Conservation (phyloP, 208 protist genomes). For the Phytomonas sp. region DNA sequence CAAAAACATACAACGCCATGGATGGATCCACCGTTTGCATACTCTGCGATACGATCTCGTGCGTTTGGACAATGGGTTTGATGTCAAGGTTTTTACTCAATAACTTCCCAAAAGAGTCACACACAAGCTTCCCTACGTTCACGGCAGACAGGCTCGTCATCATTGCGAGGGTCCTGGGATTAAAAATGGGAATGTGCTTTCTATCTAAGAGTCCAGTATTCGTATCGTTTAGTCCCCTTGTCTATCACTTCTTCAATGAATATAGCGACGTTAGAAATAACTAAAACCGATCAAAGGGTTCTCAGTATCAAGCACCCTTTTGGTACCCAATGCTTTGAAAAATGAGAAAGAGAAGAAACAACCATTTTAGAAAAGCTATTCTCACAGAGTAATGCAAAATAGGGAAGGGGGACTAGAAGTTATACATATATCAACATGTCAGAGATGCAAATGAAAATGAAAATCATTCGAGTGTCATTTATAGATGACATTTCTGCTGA, state of each 20-base stretch:
- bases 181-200: too few relatives aligned
- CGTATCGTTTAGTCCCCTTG: neutral
- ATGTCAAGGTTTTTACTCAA: slow-evolving; percentile 23
- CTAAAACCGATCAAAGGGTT: neutral
- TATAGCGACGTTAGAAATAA: neutral
- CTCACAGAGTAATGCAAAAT: neutral
- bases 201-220: neutral
- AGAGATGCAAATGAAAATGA: neutral
- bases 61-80: slow-evolving; percentile 31
- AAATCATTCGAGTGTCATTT: neutral
- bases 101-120: slow-evolving; percentile 15
- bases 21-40: slow-evolving; percentile 37
- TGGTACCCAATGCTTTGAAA: neutral
- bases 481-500: neutral
- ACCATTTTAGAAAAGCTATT: neutral
- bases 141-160: neutral
- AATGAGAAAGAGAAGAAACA: neutral
- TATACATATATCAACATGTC: neutral
- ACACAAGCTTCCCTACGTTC: slow-evolving; percentile 15
- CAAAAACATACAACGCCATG: slow-evolving; percentile 68
- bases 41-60: slow-evolving; percentile 28
- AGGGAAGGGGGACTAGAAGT: neutral
- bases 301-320: neutral
- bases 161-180: neutral
- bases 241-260: neutral